These are phyloP conservation scores for Avicennia marina DNA, from an alignment of 257 asterid species.

Conservation along the genomic window DNA sequence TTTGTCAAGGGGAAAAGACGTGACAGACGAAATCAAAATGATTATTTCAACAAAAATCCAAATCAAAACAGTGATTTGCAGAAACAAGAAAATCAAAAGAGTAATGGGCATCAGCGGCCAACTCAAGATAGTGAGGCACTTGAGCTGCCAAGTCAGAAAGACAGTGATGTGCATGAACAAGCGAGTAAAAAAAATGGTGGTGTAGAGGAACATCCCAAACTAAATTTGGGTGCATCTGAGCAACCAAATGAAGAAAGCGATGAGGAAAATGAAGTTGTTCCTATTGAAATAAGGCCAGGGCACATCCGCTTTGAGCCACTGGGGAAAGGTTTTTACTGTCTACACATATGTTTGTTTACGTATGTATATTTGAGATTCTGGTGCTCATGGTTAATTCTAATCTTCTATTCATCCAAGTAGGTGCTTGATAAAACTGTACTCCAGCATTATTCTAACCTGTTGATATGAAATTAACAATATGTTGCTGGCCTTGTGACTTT, in stretches of 20 bases:
- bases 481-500: conserved; percentile 6
- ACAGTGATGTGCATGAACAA: conserved; percentile 23
- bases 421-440: not conserved
- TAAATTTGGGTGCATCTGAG: conserved; percentile 27
- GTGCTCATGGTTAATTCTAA: conserved; percentile 5
- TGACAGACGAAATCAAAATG: conserved; percentile 26
- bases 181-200: conserved; percentile 27
- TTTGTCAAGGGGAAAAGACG: conserved; percentile 31
- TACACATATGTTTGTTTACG: not conserved
- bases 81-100: conserved; percentile 29
- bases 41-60: conserved; percentile 16
- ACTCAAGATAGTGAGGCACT: conserved; percentile 29
- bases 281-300: conserved; percentile 80
- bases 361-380: not conserved
- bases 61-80: conserved; percentile 15
- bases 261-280: conserved; percentile 63
- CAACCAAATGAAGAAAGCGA: conserved; percentile 33
- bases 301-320: conserved; percentile 89
- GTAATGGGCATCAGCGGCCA: conserved; percentile 7
- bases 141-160: conserved; percentile 32
- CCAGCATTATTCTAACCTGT: not conserved
- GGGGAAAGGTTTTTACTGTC: conserved; percentile 55
- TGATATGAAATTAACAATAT: not conserved
- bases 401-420: conserved; percentile 5
- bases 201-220: conserved; percentile 25